Evolutionary conservation across 2,329 filamentous ascomycete genomes (phyloP).

Genomic region (Microsporum ferrugineum): DNA sequence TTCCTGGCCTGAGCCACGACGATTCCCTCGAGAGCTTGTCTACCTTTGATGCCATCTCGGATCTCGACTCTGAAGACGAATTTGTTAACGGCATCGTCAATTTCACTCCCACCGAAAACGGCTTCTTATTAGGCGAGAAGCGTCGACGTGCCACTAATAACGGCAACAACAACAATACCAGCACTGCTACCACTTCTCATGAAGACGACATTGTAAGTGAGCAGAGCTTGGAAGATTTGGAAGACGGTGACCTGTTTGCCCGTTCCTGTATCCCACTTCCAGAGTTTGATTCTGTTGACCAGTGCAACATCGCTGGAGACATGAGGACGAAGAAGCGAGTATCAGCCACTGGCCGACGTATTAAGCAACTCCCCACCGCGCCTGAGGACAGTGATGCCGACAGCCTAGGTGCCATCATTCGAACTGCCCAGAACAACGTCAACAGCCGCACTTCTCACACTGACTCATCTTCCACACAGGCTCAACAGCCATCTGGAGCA

Average conservation of each 20-base stretch:
- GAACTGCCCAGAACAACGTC: slow-evolving; percentile 23
- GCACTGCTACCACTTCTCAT: slow-evolving; percentile 37
- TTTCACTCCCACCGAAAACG: slow-evolving; percentile 49
- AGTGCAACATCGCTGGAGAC: slow-evolving; percentile 41
- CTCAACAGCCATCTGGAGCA: slow-evolving; percentile 26
- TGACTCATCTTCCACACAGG: slow-evolving; percentile 25
- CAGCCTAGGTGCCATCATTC: slow-evolving; percentile 17
- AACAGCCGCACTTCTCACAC: slow-evolving; percentile 34
- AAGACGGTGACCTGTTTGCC: slow-evolving; percentile 53
- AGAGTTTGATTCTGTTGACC: slow-evolving; percentile 33
- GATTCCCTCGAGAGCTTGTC: slow-evolving; percentile 51
- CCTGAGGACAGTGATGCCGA: slow-evolving; percentile 22
- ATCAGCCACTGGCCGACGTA: slow-evolving; percentile 27
- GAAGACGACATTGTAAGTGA: slow-evolving; percentile 68
- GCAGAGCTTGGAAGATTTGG: slow-evolving; percentile 64
- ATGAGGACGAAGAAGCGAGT: slow-evolving; percentile 42
- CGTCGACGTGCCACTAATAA: slow-evolving; percentile 62
- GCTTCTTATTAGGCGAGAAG: slow-evolving; percentile 52
- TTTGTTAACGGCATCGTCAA: slow-evolving; percentile 64
- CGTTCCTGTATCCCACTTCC: slow-evolving; percentile 53
- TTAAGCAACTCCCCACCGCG: slow-evolving; percentile 20
- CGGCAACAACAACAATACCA: slow-evolving; percentile 45
- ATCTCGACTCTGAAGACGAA: slow-evolving; percentile 84
- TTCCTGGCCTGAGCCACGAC: slow-evolving; percentile 20
- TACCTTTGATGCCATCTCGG: slow-evolving; percentile 73